Conservation (phyloP, 2,329 filamentous ascomycete species). For the Bipolaris sorokiniana region DNA sequence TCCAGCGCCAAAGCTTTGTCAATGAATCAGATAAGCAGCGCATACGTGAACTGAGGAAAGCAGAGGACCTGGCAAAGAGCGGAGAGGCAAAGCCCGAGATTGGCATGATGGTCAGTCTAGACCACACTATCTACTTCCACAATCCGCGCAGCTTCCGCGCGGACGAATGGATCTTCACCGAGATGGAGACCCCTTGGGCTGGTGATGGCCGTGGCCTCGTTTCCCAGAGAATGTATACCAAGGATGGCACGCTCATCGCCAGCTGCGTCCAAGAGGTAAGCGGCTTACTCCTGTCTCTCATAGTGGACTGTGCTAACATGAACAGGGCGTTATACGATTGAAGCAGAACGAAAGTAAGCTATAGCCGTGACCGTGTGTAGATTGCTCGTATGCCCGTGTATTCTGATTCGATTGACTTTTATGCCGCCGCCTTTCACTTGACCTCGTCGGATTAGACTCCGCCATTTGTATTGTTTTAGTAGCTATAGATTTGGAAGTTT, state of each 20-base stretch:
- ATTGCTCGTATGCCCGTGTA: background rate
- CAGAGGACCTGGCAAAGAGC: conserved; percentile 54
- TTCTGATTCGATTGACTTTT: background rate
- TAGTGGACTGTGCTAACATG: conserved; percentile 9
- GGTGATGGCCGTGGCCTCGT: conserved; percentile 79
- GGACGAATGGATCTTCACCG: conserved; percentile 77
- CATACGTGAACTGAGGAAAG: conserved; percentile 44
- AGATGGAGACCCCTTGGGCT: conserved; percentile 82
- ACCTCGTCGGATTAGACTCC: background rate
- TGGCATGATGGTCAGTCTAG: conserved; percentile 85
- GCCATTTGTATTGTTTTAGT: background rate
- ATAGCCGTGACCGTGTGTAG: background rate
- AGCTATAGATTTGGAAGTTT: background rate
- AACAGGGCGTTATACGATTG: conserved; percentile 22
- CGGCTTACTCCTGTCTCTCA: background rate
- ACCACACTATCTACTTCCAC: conserved; percentile 69
- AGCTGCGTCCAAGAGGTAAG: conserved; percentile 79
- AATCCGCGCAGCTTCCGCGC: conserved; percentile 57
- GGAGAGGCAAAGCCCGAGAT: conserved; percentile 62
- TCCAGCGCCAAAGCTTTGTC: conserved; percentile 52
- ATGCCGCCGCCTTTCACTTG: background rate
- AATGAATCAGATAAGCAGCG: conserved; percentile 60
- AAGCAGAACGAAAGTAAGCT: conserved; percentile 24
- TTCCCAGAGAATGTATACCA: conserved; percentile 73
- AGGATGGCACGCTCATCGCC: conserved; percentile 74